phyloP scores from a whole-genome alignment of 805 yeast genomes.

The Tetrapisispora namnaoensis region DNA sequence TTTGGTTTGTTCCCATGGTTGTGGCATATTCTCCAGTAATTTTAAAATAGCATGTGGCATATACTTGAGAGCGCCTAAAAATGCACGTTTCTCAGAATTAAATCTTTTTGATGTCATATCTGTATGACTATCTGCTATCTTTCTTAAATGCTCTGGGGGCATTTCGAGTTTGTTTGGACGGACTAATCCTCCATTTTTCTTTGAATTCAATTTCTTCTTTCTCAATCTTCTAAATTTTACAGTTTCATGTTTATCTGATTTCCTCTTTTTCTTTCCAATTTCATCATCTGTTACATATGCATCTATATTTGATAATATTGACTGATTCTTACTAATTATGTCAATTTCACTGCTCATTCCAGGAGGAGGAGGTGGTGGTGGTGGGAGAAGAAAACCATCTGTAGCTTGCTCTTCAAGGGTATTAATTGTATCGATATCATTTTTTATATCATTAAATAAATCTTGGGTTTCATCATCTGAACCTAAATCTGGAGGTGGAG shows the following conservation, averaged over 20 bases:
- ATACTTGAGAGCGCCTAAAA: constrained; percentile 83
- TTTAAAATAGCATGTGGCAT: constrained; percentile 93
- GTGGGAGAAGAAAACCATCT: constrained; percentile 22
- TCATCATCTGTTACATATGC: not conserved
- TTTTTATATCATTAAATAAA: constrained; percentile 4
- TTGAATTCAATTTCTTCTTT: constrained; percentile 10
- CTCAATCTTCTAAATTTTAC: constrained; percentile 3
- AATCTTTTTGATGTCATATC: constrained; percentile 74
- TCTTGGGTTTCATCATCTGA: constrained; percentile 1
- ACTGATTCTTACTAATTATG: constrained; percentile 2
- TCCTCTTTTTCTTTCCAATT: not conserved
- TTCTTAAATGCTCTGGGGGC: constrained; percentile 91
- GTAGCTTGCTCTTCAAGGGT: not conserved
- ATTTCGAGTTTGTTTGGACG: constrained; percentile 62
- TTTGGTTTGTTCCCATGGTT: constrained; percentile 89
- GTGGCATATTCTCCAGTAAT: constrained; percentile 91
- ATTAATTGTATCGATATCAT: constrained; percentile 1
- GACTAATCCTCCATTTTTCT: constrained; percentile 33
- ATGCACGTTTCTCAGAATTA: constrained; percentile 76
- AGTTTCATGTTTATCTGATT: constrained; percentile 29
- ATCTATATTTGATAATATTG: constrained; percentile 4
- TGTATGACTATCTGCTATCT: constrained; percentile 72
- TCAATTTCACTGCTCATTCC: constrained; percentile 6
- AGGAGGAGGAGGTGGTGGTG: constrained; percentile 18
- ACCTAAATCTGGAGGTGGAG: constrained; percentile 15